Conservation (phyloP, 805 yeast genomes). For the Pichia pseudocactophila region DNA sequence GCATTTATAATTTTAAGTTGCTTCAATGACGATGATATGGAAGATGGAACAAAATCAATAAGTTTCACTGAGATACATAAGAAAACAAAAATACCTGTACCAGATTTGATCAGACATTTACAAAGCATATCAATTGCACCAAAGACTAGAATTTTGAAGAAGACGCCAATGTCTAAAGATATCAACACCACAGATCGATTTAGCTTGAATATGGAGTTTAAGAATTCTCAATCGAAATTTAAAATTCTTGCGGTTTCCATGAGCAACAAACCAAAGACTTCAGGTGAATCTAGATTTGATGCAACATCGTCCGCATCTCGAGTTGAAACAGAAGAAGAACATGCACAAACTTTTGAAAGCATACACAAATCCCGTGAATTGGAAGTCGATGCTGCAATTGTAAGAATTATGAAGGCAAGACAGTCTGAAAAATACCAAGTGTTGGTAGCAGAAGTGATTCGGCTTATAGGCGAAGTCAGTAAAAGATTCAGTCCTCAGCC, state of each 20-base stretch:
- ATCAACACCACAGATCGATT: constrained; percentile 58
- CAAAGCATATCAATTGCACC: constrained; percentile 80
- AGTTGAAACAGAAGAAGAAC: constrained; percentile 45
- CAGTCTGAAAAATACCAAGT: constrained; percentile 54
- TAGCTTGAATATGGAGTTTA: constrained; percentile 57
- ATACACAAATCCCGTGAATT: constrained; percentile 55
- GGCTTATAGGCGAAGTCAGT: constrained; percentile 40
- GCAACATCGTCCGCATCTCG: constrained; percentile 17
- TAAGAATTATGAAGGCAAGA: constrained; percentile 77
- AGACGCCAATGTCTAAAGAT: constrained; percentile 67
- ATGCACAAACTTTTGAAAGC: constrained; percentile 43
- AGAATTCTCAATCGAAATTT: constrained; percentile 57
- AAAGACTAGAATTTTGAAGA: constrained; percentile 62
- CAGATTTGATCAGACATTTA: constrained; percentile 67
- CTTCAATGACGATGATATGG: constrained; percentile 49
- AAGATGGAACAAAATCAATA: constrained; percentile 30
- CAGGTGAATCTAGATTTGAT: background rate
- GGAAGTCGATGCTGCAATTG: constrained; percentile 78
- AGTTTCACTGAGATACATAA: constrained; percentile 55
- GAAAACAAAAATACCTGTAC: constrained; percentile 61
- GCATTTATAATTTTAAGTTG: constrained; percentile 62
- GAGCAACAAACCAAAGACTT: constrained; percentile 13
- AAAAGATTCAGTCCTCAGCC: constrained; percentile 65
- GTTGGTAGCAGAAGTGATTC: constrained; percentile 48
- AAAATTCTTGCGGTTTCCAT: constrained; percentile 65